phyloP scores from a whole-genome alignment of 163 green algal genomes.

The Coccomyxa subellipsoidea region DNA sequence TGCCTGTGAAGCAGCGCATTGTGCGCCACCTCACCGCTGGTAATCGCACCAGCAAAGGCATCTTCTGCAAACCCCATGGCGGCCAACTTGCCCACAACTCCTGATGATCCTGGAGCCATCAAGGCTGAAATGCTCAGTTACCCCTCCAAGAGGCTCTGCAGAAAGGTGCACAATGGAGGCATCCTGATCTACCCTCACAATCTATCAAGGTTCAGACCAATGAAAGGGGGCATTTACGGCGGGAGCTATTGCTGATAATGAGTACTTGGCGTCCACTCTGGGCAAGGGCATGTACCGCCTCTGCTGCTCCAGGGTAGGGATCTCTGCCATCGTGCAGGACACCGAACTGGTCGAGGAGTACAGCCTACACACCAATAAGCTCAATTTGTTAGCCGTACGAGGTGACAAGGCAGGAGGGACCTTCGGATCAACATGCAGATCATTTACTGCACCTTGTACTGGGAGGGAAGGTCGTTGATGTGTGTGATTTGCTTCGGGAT shows the following conservation, averaged over 20 bases:
- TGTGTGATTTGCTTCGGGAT: not conserved
- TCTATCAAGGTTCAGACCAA: too few relatives aligned
- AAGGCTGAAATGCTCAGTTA: not conserved
- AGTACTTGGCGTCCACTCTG: slow-evolving; percentile 48
- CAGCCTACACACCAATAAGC: slow-evolving; percentile 20
- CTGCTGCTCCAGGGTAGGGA: slow-evolving; percentile 66
- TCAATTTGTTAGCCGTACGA: too few relatives aligned
- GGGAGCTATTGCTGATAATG: slow-evolving; percentile 73
- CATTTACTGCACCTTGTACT: not conserved
- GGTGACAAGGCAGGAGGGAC: too few relatives aligned
- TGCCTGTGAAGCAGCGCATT: slow-evolving; percentile 43
- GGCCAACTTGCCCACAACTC: slow-evolving; percentile 68
- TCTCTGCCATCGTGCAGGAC: slow-evolving; percentile 81
- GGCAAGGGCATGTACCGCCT: slow-evolving; percentile 49
- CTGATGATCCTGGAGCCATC: slow-evolving; percentile 29
- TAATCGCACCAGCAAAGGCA: slow-evolving; percentile 69
- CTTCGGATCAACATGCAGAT: not conserved
- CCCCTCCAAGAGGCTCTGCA: too few relatives aligned
- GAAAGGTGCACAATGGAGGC: too few relatives aligned
- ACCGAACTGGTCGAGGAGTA: slow-evolving; percentile 90
- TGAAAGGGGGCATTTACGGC: slow-evolving; percentile 23
- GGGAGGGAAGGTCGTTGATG: not conserved
- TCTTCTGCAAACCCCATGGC: slow-evolving; percentile 71
- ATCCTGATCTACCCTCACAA: too few relatives aligned
- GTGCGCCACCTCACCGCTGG: slow-evolving; percentile 85